phyloP scores from a whole-genome alignment of 768 basidiomycete species.

The Lyophyllum decastes region DNA sequence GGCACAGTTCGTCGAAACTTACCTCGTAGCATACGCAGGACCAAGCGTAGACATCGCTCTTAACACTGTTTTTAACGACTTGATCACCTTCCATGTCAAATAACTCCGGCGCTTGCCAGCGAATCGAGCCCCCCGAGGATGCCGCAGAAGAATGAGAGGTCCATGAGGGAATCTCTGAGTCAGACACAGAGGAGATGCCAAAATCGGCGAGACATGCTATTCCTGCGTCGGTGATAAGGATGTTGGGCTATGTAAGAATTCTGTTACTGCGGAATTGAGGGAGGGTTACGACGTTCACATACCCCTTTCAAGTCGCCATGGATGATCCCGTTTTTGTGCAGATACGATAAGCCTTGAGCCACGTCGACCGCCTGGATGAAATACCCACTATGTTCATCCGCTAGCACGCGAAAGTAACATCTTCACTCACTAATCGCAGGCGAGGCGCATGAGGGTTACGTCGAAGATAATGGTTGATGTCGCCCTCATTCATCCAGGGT shows the following conservation, averaged over 20 bases:
- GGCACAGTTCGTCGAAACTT: too few species aligned
- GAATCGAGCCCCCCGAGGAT: not conserved
- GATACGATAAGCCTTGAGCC: not conserved
- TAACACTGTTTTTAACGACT: not conserved
- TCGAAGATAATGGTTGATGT: too few species aligned
- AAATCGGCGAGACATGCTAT: not conserved
- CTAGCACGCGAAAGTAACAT: too few species aligned
- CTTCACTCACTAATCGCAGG: not conserved
- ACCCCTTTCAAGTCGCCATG: not conserved
- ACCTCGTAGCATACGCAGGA: not conserved
- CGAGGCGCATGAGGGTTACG: not conserved
- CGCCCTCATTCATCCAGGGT: not conserved
- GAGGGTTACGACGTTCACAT: too few species aligned
- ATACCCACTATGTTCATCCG: too few species aligned
- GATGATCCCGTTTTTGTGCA: not conserved
- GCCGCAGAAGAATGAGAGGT: not conserved
- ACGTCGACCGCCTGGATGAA: not conserved
- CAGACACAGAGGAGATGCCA: not conserved
- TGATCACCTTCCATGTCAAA: not conserved
- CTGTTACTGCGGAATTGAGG: too few species aligned
- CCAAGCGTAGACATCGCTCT: not conserved
- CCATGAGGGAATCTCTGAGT: not conserved
- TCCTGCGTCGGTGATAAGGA: not conserved
- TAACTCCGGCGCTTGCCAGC: not conserved
- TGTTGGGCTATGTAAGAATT: too few species aligned